phyloP scores from a whole-genome alignment of 257 asterid species.

The Agastache rugosa region DNA sequence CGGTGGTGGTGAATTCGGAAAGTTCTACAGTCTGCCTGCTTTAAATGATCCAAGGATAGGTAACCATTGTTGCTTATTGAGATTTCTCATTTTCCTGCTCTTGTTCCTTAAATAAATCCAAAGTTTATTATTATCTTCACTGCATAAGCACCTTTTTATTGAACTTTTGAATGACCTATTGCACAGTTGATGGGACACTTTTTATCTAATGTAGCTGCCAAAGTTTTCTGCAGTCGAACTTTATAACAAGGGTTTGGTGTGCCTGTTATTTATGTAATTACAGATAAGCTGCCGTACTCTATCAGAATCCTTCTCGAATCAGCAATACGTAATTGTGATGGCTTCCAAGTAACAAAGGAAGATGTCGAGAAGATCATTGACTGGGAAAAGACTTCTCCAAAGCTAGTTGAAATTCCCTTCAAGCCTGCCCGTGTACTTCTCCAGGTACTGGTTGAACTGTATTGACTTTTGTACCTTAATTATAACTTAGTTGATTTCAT shows the following conservation, averaged over 20 bases:
- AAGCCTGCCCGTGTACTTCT: constrained; percentile 97
- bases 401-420: constrained; percentile 92
- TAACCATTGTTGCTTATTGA: constrained; percentile 35
- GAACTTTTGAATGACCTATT: constrained; percentile 2
- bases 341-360: constrained; percentile 87
- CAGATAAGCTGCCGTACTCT: constrained; percentile 96
- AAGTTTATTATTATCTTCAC: not conserved
- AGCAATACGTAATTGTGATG: constrained; percentile 94
- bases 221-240: constrained; percentile 11
- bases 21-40: constrained; percentile 88
- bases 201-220: constrained; percentile 8
- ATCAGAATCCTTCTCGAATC: constrained; percentile 92
- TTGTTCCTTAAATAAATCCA: not conserved
- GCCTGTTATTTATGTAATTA: constrained; percentile 11
- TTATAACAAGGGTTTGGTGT: constrained; percentile 23
- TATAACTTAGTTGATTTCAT: constrained; percentile 24
- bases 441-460: constrained; percentile 61
- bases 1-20: constrained; percentile 94
- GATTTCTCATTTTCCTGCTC: not conserved
- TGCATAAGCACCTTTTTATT: constrained; percentile 8
- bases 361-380: constrained; percentile 93
- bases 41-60: constrained; percentile 90
- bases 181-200: not conserved
- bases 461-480: not conserved
- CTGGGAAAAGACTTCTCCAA: constrained; percentile 87